Evolutionary conservation across 345 rosid genomes (phyloP).

Genomic region (Diplotaxis tenuifolia): DNA sequence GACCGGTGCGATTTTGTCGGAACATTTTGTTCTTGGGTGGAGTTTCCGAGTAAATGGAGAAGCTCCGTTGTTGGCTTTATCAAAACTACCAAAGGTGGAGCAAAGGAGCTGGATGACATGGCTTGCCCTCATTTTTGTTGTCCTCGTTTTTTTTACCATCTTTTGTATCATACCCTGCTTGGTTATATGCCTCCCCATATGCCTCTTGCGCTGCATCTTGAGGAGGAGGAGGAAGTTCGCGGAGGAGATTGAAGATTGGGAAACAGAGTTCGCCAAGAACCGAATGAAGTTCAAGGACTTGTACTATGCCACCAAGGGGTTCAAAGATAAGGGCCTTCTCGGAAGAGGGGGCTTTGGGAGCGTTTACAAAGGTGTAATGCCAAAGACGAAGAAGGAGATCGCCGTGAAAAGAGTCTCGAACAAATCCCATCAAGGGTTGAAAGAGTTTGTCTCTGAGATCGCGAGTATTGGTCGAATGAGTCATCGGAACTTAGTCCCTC

Average conservation of each 20-base stretch:
- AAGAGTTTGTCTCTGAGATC: slow-evolving; percentile 80
- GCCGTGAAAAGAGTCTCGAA: slow-evolving; percentile 80
- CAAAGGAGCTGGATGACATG: slow-evolving; percentile 2
- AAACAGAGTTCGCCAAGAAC: slow-evolving; percentile 69
- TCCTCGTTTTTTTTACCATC: neutral
- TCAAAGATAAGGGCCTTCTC: slow-evolving; percentile 59
- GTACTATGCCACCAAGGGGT: slow-evolving; percentile 66
- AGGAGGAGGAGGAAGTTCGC: slow-evolving; percentile 55
- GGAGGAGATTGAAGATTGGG: slow-evolving; percentile 75
- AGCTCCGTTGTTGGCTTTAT: neutral
- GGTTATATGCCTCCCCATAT: slow-evolving; percentile 21
- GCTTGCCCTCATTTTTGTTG: neutral
- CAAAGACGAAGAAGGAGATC: slow-evolving; percentile 44
- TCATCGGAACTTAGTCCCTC: slow-evolving; percentile 80
- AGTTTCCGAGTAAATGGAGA: neutral
- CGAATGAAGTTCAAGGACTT: slow-evolving; percentile 64
- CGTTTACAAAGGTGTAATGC: slow-evolving; percentile 71
- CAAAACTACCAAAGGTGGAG: slow-evolving; percentile 32
- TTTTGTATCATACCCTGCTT: neutral
- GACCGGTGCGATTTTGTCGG: neutral
- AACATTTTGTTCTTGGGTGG: slow-evolving; percentile 12
- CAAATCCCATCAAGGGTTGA: slow-evolving; percentile 81
- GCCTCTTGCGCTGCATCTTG: slow-evolving; percentile 15
- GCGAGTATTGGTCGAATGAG: slow-evolving; percentile 86
- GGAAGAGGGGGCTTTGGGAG: slow-evolving; percentile 84